These are phyloP conservation scores for Blumeriella jaapii DNA, from an alignment of 2,329 filamentous ascomycete genomes.

Conservation along the genomic window DNA sequence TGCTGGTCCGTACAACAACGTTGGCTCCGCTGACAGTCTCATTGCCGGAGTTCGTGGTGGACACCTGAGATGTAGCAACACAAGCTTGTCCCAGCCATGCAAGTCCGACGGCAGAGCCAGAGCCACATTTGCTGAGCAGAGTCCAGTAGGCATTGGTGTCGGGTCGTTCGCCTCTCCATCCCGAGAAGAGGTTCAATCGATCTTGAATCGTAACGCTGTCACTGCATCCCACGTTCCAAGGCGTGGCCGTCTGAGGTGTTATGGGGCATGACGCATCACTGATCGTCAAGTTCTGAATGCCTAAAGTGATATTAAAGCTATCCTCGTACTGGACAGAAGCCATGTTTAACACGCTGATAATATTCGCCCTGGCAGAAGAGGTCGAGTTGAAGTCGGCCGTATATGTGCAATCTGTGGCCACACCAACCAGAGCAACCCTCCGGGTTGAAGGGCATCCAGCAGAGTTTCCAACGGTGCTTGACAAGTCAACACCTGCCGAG, in stretches of 20 bases:
- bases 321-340: constrained; percentile 82
- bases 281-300: constrained; percentile 75
- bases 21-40: constrained; percentile 80
- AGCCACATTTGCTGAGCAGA: constrained; percentile 59
- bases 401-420: constrained; percentile 90
- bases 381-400: constrained; percentile 57
- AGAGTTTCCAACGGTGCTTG: constrained; percentile 66
- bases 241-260: constrained; percentile 50
- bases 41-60: constrained; percentile 37
- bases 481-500: constrained; percentile 68
- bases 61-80: constrained; percentile 42
- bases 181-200: constrained; percentile 77
- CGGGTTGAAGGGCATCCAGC: constrained; percentile 81
- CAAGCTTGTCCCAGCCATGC: constrained; percentile 91
- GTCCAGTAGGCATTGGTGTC: constrained; percentile 93
- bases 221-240: constrained; percentile 76
- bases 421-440: constrained; percentile 81
- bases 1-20: constrained; percentile 71
- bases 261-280: constrained; percentile 65
- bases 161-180: constrained; percentile 66
- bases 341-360: constrained; percentile 74
- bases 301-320: constrained; percentile 90
- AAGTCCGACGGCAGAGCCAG: constrained; percentile 74
- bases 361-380: constrained; percentile 54
- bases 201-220: constrained; percentile 53